A percentile compares a stretch with the other conserved stretches of the same genome.
These are phyloP conservation scores for Pyrenula aspistea DNA, from an alignment of 495 filamentous ascomycete species.

Conservation along the genomic window DNA sequence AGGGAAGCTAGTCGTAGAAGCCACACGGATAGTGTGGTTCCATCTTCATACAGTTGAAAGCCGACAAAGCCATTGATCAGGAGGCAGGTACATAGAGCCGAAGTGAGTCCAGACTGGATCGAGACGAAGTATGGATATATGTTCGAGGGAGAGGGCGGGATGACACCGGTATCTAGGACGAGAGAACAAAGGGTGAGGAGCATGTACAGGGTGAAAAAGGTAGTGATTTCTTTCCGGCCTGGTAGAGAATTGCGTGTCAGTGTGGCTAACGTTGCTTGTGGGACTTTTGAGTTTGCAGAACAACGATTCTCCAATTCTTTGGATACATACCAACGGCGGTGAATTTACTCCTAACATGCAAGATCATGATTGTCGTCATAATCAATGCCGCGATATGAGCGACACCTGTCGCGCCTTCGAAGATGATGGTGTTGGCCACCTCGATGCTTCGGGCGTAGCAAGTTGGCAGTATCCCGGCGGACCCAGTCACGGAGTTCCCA, in stretches of 20 bases:
- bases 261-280: constrained; percentile 9
- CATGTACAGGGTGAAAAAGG: constrained; percentile 97
- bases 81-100: constrained; percentile 76
- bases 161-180: constrained; percentile 84
- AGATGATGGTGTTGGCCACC: constrained; percentile 95
- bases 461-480: constrained; percentile 69
- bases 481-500: constrained; percentile 47
- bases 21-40: constrained; percentile 92
- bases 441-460: constrained; percentile 95
- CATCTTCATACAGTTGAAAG: constrained; percentile 97
- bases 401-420: constrained; percentile 81
- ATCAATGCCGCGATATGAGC: constrained; percentile 83
- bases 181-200: constrained; percentile 79
- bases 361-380: constrained; percentile 94
- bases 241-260: too few species aligned
- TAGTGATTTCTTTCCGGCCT: constrained; percentile 97
- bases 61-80: constrained; percentile 97
- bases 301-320: too few species aligned
- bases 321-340: constrained; percentile 82
- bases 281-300: neutral
- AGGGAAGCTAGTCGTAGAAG: constrained; percentile 67
- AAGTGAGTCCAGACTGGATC: constrained; percentile 79
- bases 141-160: constrained; percentile 60
- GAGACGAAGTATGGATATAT: constrained; percentile 88
- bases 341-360: constrained; percentile 95